These are phyloP conservation scores for Pichia rugopelliculosa DNA, from an alignment of 805 yeast genomes.

Conservation along the genomic window DNA sequence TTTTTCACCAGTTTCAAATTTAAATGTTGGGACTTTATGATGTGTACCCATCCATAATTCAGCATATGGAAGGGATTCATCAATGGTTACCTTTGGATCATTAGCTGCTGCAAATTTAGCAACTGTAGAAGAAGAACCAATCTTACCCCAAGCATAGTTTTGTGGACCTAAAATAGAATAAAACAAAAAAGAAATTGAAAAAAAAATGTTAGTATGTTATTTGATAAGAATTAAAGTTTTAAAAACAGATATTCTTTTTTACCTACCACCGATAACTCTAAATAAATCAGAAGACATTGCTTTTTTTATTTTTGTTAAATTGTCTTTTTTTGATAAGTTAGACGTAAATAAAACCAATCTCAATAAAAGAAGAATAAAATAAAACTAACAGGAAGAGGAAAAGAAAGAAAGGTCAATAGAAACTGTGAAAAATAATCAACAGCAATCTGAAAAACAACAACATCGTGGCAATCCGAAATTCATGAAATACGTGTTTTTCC, in stretches of 20 bases:
- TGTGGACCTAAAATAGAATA: conserved; percentile 24
- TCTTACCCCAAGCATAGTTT: conserved; percentile 46
- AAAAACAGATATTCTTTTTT: neutral
- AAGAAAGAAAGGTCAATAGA: no score
- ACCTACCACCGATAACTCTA: conserved; percentile 30
- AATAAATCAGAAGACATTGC: conserved; percentile 23
- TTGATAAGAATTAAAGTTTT: neutral
- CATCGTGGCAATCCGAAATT: no score
- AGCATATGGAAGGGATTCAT: conserved; percentile 82
- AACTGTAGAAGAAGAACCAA: conserved; percentile 79
- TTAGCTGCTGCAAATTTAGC: conserved; percentile 78
- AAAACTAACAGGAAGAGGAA: neutral
- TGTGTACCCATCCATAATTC: conserved; percentile 99
- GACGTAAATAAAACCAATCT: no score
- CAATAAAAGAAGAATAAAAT: neutral
- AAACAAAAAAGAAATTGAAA: neutral
- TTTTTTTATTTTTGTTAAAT: neutral
- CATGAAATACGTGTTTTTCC: no score
- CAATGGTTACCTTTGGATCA: conserved; percentile 52
- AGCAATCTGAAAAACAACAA: no score
- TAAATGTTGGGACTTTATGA: conserved; percentile 76
- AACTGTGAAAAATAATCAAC: no score
- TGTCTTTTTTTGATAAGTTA: no score
- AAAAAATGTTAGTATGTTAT: neutral
- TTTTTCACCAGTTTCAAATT: conserved; percentile 39